phyloP scores from a whole-genome alignment of 1,284 basidiomycete genomes.

The Ustanciosporium gigantosporum region DNA sequence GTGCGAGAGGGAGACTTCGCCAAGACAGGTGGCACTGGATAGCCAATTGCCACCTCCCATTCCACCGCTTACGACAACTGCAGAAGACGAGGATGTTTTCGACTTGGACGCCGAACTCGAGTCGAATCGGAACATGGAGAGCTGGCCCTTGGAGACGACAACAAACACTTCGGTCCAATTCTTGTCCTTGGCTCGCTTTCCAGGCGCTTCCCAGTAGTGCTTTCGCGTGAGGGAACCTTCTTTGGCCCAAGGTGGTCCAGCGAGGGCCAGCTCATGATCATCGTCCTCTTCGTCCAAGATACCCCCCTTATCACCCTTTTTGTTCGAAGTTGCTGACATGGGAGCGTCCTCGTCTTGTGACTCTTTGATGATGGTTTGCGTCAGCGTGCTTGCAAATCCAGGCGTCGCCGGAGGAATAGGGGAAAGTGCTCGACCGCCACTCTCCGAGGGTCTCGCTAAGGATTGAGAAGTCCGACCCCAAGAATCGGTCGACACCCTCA shows the following conservation, averaged over 20 bases:
- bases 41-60: conserved; percentile 98
- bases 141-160: conserved; percentile 87
- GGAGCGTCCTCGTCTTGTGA: conserved; percentile 80
- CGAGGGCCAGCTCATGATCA: conserved; percentile 89
- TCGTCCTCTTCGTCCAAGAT: conserved; percentile 25
- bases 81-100: conserved; percentile 2
- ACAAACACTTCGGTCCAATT: conserved; percentile 88
- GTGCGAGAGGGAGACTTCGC: conserved; percentile 80
- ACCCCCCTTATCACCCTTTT: conserved; percentile 62
- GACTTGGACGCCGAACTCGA: not conserved
- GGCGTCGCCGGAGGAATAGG: conserved; percentile 66
- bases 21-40: conserved; percentile 79
- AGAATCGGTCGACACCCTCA: conserved; percentile 30
- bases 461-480: conserved; percentile 22
- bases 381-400: conserved; percentile 92
- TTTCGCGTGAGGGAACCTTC: conserved; percentile 93
- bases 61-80: too few relatives aligned
- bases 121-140: conserved; percentile 78
- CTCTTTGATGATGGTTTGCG: conserved; percentile 93
- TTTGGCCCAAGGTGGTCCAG: conserved; percentile 97
- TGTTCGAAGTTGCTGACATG: not conserved
- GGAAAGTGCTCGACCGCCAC: conserved; percentile 5
- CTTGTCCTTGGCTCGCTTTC: conserved; percentile 81
- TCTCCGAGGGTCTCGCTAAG: conserved; percentile 2
- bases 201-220: conserved; percentile 84